phyloP scores from a whole-genome alignment of 345 rosid species.

The Corymbia maculata region DNA sequence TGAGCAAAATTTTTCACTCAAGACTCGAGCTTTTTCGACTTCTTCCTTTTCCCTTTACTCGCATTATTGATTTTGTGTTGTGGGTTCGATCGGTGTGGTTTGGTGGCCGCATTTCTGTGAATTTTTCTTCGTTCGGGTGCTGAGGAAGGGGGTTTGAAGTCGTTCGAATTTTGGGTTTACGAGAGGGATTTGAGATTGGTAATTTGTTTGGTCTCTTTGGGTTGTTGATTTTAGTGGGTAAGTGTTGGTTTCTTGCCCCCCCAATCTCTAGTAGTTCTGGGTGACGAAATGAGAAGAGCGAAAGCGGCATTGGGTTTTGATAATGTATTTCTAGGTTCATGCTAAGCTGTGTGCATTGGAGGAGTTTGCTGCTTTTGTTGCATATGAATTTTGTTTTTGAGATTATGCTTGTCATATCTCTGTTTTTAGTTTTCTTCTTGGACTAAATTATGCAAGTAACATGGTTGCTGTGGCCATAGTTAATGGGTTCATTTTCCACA shows the following conservation, averaged over 20 bases:
- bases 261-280: not conserved
- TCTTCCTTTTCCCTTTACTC: not conserved
- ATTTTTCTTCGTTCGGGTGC: not conserved
- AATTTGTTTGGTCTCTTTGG: not conserved
- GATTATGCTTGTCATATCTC: not conserved
- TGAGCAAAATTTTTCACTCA: slow-evolving; percentile 2
- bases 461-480: not conserved
- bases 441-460: not conserved
- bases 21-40: not conserved
- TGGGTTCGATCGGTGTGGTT: not conserved
- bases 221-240: not conserved
- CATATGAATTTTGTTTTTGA: not conserved
- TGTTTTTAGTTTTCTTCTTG: not conserved
- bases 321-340: not conserved
- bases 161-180: not conserved
- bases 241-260: not conserved
- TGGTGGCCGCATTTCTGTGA: not conserved
- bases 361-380: not conserved
- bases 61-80: not conserved
- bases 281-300: not conserved
- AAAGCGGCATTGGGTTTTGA: not conserved
- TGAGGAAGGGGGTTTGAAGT: not conserved
- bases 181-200: not conserved
- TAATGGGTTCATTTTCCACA: not conserved
- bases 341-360: not conserved